These are phyloP conservation scores for Populus simonii DNA, from an alignment of 345 rosid species.

Conservation along the genomic window DNA sequence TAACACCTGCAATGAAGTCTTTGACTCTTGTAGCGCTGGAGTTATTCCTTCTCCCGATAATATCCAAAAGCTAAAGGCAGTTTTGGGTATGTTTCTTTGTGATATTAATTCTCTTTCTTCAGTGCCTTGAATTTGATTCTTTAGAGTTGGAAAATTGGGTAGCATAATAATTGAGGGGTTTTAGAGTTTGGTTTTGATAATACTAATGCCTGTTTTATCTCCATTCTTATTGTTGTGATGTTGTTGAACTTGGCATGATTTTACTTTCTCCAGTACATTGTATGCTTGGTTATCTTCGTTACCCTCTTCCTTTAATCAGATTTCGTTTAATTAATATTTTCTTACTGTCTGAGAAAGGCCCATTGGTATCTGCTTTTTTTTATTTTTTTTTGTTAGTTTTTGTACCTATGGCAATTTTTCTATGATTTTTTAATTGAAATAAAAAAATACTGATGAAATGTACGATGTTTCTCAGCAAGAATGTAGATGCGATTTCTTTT, in stretches of 20 bases:
- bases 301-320: slow-evolving; percentile 1
- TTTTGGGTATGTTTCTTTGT: slow-evolving; percentile 60
- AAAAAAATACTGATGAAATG: too few relatives aligned
- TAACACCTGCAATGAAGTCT: slow-evolving; percentile 72
- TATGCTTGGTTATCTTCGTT: slow-evolving; percentile 1
- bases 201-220: neutral
- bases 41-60: slow-evolving; percentile 59
- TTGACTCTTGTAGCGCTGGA: slow-evolving; percentile 44
- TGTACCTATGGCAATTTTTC: neutral
- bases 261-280: neutral
- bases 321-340: neutral
- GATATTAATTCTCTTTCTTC: neutral
- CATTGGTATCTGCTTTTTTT: slow-evolving; percentile 7
- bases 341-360: slow-evolving; percentile 1
- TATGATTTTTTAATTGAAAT: neutral
- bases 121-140: neutral
- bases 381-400: too few relatives aligned
- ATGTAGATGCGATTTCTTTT: too few relatives aligned
- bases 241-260: neutral
- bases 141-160: neutral
- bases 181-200: neutral
- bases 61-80: slow-evolving; percentile 50
- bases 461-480: neutral
- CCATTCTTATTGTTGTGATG: neutral
- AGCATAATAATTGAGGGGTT: neutral